Conservation (phyloP, 2,329 filamentous ascomycete species). For the Penicillium sp. region DNA sequence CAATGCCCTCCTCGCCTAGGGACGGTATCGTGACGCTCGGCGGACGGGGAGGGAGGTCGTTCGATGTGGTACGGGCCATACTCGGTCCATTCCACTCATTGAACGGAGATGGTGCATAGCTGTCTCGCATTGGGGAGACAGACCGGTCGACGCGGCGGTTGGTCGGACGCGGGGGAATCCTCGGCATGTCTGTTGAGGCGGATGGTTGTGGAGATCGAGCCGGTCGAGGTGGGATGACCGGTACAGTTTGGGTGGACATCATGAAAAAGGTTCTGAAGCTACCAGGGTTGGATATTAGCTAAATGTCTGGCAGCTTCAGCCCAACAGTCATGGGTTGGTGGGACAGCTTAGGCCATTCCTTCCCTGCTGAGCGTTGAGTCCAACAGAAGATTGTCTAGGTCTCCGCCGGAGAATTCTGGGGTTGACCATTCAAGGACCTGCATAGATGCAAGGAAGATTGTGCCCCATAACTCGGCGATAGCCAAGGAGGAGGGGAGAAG, state of each 20-base stretch:
- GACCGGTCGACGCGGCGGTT: slow-evolving; percentile 70
- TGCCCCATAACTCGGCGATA: slow-evolving; percentile 1
- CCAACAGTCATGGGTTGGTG: slow-evolving; percentile 11
- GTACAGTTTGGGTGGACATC: slow-evolving; percentile 51
- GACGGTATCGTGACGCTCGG: slow-evolving; percentile 80
- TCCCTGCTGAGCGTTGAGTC: not conserved
- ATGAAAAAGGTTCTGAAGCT: slow-evolving; percentile 20
- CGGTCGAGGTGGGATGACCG: slow-evolving; percentile 65
- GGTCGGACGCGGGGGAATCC: slow-evolving; percentile 74
- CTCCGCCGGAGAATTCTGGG: not conserved
- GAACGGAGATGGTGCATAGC: slow-evolving; percentile 82
- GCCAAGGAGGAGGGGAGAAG: not conserved
- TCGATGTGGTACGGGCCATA: slow-evolving; percentile 35
- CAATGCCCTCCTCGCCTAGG: slow-evolving; percentile 84
- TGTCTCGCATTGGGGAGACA: slow-evolving; percentile 72
- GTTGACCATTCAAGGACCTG: slow-evolving; percentile 12
- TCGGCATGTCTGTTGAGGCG: slow-evolving; percentile 59
- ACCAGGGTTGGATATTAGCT: slow-evolving; percentile 16
- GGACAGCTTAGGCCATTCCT: slow-evolving; percentile 10
- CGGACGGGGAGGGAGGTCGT: slow-evolving; percentile 56
- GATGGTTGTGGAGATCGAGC: slow-evolving; percentile 54
- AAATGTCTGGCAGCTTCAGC: slow-evolving; percentile 13
- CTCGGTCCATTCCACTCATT: slow-evolving; percentile 62
- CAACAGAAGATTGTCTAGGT: not conserved
- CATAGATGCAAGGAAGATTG: slow-evolving; percentile 14